phyloP scores from a whole-genome alignment of 2,329 filamentous ascomycete genomes.

The Penicillium sp. region DNA sequence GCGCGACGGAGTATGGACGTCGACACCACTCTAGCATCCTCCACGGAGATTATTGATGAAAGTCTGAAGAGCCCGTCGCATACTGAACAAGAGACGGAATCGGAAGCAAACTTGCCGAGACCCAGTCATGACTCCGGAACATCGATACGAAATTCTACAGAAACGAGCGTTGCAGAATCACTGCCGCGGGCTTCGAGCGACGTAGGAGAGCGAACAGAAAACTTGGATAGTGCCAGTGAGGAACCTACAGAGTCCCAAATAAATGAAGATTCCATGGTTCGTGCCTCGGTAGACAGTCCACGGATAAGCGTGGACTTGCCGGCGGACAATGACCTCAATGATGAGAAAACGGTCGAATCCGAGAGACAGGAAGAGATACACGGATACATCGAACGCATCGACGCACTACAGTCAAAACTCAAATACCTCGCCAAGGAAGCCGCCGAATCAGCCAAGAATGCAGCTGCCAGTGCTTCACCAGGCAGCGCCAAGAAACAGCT shows the following conservation, averaged over 20 bases:
- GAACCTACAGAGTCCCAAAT: constrained; percentile 8
- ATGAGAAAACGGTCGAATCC: constrained; percentile 53
- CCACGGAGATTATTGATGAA: constrained; percentile 25
- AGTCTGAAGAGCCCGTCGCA: constrained; percentile 7
- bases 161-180: constrained; percentile 20
- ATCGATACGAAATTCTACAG: constrained; percentile 27
- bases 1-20: constrained; percentile 41
- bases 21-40: constrained; percentile 26
- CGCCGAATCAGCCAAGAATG: constrained; percentile 71
- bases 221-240: constrained; percentile 7
- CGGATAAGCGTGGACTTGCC: constrained; percentile 17
- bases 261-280: neutral
- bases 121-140: constrained; percentile 31
- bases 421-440: constrained; percentile 83
- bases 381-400: constrained; percentile 82
- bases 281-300: constrained; percentile 17
- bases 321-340: constrained; percentile 28
- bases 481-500: constrained; percentile 75
- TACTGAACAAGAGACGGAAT: constrained; percentile 11
- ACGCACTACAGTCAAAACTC: constrained; percentile 87
- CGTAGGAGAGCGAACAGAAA: neutral
- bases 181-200: constrained; percentile 14
- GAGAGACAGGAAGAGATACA: constrained; percentile 81
- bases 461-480: constrained; percentile 60
- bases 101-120: constrained; percentile 17